Evolutionary conservation across 805 yeast genomes (phyloP), one percentile per base, ranked within the genome.

Genomic region (Sugiyamaella qingdaonensis): DNA sequence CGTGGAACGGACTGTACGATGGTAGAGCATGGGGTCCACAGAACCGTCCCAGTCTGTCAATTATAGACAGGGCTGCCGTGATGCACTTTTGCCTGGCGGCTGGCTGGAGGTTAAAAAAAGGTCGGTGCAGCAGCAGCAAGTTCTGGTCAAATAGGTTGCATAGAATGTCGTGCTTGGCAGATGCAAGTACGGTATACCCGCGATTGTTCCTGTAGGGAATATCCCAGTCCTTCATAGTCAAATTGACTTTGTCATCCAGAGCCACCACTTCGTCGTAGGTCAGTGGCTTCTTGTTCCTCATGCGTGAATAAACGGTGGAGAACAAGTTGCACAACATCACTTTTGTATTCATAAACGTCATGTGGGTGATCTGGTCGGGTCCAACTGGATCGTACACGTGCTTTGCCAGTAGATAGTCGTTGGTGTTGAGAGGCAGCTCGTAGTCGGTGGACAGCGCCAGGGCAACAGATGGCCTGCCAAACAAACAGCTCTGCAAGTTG

Each of bases 381-480:
- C 37, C 34, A 13, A 31, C 29, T 1, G 54, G 50, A 2, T 24
- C 36, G 27, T 16, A 39, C 10, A 16, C 24, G 18, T 49, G 46
- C 33, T 34, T 35, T 9, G 29, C 31, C 14, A 52, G 24, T 19
- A 34, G 16, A 14, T 13, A 35, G 52, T 52, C 55, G 46, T 52
- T 48, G 16, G 39, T 29, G 31, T 52, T 48, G 7, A 48, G 16
- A 8, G 55, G 55, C 36, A 48, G 16, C 9, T 24, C 19, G 49
- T 19, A 18, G 45, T 46, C 45, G 24, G 33, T 21, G 18, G 31
- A 16, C 19, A 18, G 16, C 7, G 21, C 18, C 48, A 33, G 27
- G 29, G 48, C 32, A n/a, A 52, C 14, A 33, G 43, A 24, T 19
- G 55, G 55, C 10, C 55, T 48, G 48, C 55, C 55, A 52, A 52